Evolutionary conservation across 1,139 yeast genomes (phyloP).

Genomic region (Insectozyma bohioensis): DNA sequence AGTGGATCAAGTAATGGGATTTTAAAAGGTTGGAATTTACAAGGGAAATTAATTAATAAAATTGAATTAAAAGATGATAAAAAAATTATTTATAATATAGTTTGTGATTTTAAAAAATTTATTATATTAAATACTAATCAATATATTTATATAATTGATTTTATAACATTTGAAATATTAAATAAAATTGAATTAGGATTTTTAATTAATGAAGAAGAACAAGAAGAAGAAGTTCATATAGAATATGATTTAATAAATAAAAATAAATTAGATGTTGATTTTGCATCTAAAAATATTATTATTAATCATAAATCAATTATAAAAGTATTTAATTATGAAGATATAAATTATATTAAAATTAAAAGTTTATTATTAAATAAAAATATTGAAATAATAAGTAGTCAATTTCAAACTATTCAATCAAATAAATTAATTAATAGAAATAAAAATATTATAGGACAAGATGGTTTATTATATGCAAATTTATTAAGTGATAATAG

Average conservation of each 20-base stretch:
- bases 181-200: slow-evolving; percentile 12
- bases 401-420: slow-evolving; percentile 19
- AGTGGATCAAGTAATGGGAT: slow-evolving; percentile 27
- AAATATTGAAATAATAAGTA: slow-evolving; percentile 18
- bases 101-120: slow-evolving; percentile 31
- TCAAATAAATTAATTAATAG: slow-evolving; percentile 11
- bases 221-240: slow-evolving; percentile 6
- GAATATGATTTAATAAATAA: slow-evolving; percentile 7
- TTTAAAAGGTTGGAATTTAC: slow-evolving; percentile 28
- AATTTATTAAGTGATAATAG: slow-evolving; percentile 34
- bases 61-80: slow-evolving; percentile 19
- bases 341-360: background rate
- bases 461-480: slow-evolving; percentile 41
- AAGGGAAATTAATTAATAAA: slow-evolving; percentile 21
- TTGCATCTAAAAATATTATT: slow-evolving; percentile 46
- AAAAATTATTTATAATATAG: slow-evolving; percentile 24
- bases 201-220: slow-evolving; percentile 6
- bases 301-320: slow-evolving; percentile 26
- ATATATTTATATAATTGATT: slow-evolving; percentile 23
- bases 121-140: slow-evolving; percentile 24
- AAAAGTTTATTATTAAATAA: slow-evolving; percentile 16
- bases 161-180: slow-evolving; percentile 15
- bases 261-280: slow-evolving; percentile 46
- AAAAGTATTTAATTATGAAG: slow-evolving; percentile 25
- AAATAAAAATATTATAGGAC: slow-evolving; percentile 27